These are phyloP conservation scores for Colletotrichum scovillei DNA, from an alignment of 2,329 filamentous ascomycete genomes.

Conservation along the genomic window DNA sequence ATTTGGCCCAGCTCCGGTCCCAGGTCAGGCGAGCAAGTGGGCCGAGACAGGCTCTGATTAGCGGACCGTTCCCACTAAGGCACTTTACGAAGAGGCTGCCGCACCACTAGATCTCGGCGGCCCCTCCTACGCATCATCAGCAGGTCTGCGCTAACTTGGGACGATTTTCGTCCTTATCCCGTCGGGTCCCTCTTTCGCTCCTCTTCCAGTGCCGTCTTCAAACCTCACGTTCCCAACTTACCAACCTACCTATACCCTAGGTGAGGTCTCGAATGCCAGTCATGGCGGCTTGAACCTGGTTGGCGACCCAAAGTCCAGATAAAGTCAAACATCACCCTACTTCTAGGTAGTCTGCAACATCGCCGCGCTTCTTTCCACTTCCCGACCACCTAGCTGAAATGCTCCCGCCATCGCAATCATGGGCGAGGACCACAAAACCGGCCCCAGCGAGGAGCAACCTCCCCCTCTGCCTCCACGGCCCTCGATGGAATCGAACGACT, in stretches of 20 bases:
- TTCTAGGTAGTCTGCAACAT: neutral
- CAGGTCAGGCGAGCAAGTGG: conserved; percentile 7
- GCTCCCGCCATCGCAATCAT: conserved; percentile 42
- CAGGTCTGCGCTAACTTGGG: neutral
- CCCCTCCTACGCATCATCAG: conserved; percentile 19
- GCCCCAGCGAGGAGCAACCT: conserved; percentile 51
- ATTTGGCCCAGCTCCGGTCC: conserved; percentile 6
- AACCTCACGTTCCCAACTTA: neutral
- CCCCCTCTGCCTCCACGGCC: conserved; percentile 67
- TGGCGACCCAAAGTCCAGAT: neutral
- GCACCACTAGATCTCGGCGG: conserved; percentile 25
- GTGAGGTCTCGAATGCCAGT: neutral
- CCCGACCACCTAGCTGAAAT: conserved; percentile 31
- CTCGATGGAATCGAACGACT: conserved; percentile 50
- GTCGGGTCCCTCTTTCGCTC: neutral
- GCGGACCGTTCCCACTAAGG: conserved; percentile 29
- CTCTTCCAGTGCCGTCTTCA: neutral
- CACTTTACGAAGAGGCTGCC: conserved; percentile 5
- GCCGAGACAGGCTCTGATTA: conserved; percentile 8
- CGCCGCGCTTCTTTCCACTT: neutral
- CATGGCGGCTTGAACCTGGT: conserved; percentile 3
- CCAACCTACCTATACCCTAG: neutral
- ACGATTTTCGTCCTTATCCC: conserved; percentile 10
- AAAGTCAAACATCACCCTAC: neutral
- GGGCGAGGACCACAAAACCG: conserved; percentile 41